Conservation (phyloP, 305 asterid species). For the Euphrasia arctica region DNA sequence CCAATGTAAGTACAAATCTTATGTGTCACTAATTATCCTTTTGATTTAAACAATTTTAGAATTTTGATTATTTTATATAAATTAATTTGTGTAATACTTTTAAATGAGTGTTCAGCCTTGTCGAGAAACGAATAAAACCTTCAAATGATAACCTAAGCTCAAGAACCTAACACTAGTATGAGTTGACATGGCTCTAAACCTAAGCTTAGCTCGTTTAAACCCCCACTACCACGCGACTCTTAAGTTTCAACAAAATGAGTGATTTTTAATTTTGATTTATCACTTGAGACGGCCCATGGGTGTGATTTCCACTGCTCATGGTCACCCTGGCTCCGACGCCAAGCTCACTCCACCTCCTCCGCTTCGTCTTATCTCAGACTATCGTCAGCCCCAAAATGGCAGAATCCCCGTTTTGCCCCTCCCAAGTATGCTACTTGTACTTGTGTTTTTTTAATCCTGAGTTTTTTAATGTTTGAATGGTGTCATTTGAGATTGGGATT, state of each 20-base stretch:
- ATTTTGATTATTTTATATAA: no score
- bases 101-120: no score
- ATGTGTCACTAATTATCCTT: no score
- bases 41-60: no score
- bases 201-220: no score
- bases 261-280: background rate
- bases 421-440: constrained; percentile 35
- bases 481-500: background rate
- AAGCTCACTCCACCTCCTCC: constrained; percentile 29
- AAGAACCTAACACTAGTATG: no score
- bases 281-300: constrained; percentile 39
- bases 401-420: constrained; percentile 38
- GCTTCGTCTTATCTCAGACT: constrained; percentile 42
- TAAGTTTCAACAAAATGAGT: background rate
- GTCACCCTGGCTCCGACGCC: constrained; percentile 36
- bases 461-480: constrained; percentile 2
- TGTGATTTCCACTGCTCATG: constrained; percentile 43
- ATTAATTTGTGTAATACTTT: no score
- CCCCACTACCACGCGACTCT: no score
- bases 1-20: no score
- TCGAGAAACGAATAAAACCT: no score
- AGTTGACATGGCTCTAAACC: no score
- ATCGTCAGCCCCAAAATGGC: constrained; percentile 33
- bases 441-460: constrained; percentile 1
- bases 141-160: no score